A percentile compares a stretch with the other conserved stretches of the same genome.
Conservation (phyloP, 2,329 filamentous ascomycete species). For the Fusarium torulosum region DNA sequence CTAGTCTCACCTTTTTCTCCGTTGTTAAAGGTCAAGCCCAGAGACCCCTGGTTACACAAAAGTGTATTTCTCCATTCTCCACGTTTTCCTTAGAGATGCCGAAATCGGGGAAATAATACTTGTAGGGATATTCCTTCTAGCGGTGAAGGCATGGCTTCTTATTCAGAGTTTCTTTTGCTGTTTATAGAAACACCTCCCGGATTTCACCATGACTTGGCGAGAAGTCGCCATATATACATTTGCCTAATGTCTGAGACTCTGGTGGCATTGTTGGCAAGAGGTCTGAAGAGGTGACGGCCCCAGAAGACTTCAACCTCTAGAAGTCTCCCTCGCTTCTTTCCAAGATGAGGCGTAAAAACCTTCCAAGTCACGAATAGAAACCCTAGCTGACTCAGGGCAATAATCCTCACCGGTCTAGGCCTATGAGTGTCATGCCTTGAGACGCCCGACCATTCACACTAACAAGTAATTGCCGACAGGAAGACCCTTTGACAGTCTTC, state of each 20-base stretch:
- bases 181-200: background rate
- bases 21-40: background rate
- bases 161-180: background rate
- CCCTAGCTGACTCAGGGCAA: slow-evolving; percentile 31
- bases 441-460: slow-evolving; percentile 38
- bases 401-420: slow-evolving; percentile 33
- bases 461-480: slow-evolving; percentile 35
- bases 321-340: background rate
- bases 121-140: slow-evolving; percentile 4
- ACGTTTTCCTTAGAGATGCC: slow-evolving; percentile 14
- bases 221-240: slow-evolving; percentile 21
- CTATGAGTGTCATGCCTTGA: slow-evolving; percentile 35
- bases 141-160: slow-evolving; percentile 25
- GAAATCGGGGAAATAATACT: slow-evolving; percentile 2
- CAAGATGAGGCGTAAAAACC: slow-evolving; percentile 2
- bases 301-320: background rate
- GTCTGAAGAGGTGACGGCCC: background rate
- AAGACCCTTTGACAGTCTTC: slow-evolving; percentile 37
- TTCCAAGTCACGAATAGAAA: slow-evolving; percentile 14
- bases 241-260: background rate
- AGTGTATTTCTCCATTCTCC: slow-evolving; percentile 17
- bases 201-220: slow-evolving; percentile 23
- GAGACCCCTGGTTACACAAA: slow-evolving; percentile 30
- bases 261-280: background rate
- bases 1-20: slow-evolving; percentile 29